Evolutionary conservation across 2,329 filamentous ascomycete genomes (phyloP).

Genomic region (Pseudopithomyces chartarum): DNA sequence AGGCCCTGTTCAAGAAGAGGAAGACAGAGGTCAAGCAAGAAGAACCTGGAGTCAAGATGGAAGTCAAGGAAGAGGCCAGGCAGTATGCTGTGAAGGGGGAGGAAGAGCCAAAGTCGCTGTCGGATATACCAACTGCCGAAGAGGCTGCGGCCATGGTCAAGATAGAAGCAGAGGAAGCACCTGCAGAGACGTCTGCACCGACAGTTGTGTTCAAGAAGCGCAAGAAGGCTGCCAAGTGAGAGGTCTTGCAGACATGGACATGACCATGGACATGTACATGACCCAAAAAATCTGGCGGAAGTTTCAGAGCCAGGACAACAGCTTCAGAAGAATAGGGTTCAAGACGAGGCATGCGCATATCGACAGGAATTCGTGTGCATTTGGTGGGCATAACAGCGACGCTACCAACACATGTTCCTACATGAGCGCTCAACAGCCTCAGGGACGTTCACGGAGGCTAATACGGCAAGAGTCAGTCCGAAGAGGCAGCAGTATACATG

Average conservation of each 20-base stretch:
- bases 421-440: too few species aligned
- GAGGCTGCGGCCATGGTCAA: conserved; percentile 25
- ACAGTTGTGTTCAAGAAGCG: conserved; percentile 79
- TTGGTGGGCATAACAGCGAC: too few species aligned
- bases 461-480: too few species aligned
- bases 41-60: conserved; percentile 8
- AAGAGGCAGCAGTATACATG: too few species aligned
- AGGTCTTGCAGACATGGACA: neutral
- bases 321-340: too few species aligned
- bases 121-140: conserved; percentile 26
- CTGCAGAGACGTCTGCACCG: conserved; percentile 21
- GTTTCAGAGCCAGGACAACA: neutral
- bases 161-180: conserved; percentile 32
- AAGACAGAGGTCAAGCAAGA: conserved; percentile 23
- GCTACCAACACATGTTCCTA: too few species aligned
- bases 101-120: conserved; percentile 20
- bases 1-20: conserved; percentile 58
- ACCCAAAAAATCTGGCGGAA: neutral
- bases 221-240: conserved; percentile 65
- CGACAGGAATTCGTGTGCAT: too few species aligned
- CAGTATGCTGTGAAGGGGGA: conserved; percentile 53
- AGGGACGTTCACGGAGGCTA: too few species aligned
- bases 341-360: too few species aligned
- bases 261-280: neutral
- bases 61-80: conserved; percentile 38